A percentile compares a stretch with the other conserved stretches of the same genome.
Evolutionary conservation across 2,329 filamentous ascomycete genomes (phyloP).

Genomic region (Aspergillus eucalypticola): DNA sequence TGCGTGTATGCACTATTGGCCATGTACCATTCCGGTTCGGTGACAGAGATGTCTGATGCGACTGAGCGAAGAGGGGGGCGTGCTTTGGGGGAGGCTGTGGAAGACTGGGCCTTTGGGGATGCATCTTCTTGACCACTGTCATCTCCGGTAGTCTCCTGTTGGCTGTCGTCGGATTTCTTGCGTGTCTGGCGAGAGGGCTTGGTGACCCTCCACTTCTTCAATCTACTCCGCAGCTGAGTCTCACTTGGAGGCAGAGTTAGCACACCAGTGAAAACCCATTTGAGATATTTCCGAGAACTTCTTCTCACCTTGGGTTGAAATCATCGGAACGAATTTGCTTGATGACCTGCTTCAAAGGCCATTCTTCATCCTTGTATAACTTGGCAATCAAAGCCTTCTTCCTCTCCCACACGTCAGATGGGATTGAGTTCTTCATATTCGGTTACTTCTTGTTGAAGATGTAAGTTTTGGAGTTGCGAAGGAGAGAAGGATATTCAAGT

Average conservation of each 20-base stretch:
- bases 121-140: conserved; percentile 24
- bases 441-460: not conserved
- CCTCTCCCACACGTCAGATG: conserved; percentile 47
- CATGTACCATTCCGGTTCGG: conserved; percentile 22
- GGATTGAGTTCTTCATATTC: conserved; percentile 46
- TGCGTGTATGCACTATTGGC: conserved; percentile 16
- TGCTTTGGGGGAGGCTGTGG: conserved; percentile 17
- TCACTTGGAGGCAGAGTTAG: conserved; percentile 33
- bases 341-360: conserved; percentile 48
- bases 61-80: conserved; percentile 10
- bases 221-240: conserved; percentile 46
- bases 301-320: conserved; percentile 46
- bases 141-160: conserved; percentile 19
- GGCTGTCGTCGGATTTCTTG: conserved; percentile 37
- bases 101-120: conserved; percentile 17
- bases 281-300: not conserved
- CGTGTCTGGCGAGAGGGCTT: conserved; percentile 47
- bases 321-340: conserved; percentile 45
- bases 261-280: not conserved
- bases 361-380: conserved; percentile 47
- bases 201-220: conserved; percentile 49
- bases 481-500: not conserved
- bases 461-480: not conserved
- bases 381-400: conserved; percentile 44
- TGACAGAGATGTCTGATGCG: conserved; percentile 5